phyloP scores from a whole-genome alignment of 257 asterid species.

The Nemophila menziesii region DNA sequence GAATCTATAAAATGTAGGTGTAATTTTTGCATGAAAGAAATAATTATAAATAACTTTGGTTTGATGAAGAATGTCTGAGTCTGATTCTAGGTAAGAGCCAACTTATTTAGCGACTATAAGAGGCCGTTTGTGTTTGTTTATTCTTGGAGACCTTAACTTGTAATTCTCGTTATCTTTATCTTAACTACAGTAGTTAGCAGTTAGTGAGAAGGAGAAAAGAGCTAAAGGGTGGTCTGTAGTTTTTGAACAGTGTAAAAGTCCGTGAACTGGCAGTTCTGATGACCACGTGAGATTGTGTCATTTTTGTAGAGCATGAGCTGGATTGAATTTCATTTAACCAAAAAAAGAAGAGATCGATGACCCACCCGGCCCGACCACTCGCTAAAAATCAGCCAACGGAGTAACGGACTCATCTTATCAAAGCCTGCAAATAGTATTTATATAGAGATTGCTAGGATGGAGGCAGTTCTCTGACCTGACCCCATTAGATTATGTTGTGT shows the following conservation, averaged over 20 bases:
- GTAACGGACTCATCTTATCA: too few relatives aligned
- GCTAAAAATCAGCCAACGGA: conserved; percentile 7
- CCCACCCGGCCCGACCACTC: too few relatives aligned
- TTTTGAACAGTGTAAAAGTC: conserved; percentile 15
- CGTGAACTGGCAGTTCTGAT: conserved; percentile 40
- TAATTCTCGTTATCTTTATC: conserved; percentile 19
- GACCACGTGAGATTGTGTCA: conserved; percentile 40
- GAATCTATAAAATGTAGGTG: too few relatives aligned
- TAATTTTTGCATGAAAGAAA: too few relatives aligned
- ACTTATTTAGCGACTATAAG: too few relatives aligned
- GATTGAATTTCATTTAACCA: conserved; percentile 11
- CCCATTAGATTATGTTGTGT: conserved; percentile 10
- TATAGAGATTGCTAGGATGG: not conserved
- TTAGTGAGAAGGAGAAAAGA: conserved; percentile 35
- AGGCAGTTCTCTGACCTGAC: conserved; percentile 5
- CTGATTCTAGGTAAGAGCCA: too few relatives aligned
- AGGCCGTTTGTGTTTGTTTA: too few relatives aligned
- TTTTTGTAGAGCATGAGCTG: conserved; percentile 39
- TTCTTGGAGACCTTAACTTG: too few relatives aligned
- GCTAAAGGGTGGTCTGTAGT: conserved; percentile 25
- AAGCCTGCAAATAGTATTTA: too few relatives aligned
- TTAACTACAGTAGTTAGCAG: conserved; percentile 30
- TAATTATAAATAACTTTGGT: too few relatives aligned
- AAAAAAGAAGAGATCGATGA: too few relatives aligned
- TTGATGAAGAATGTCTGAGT: too few relatives aligned